A percentile compares a stretch with the other conserved stretches of the same genome.
Evolutionary conservation across 352 stramenopile species (phyloP).

Genomic region (Phytophthora aleatoria): DNA sequence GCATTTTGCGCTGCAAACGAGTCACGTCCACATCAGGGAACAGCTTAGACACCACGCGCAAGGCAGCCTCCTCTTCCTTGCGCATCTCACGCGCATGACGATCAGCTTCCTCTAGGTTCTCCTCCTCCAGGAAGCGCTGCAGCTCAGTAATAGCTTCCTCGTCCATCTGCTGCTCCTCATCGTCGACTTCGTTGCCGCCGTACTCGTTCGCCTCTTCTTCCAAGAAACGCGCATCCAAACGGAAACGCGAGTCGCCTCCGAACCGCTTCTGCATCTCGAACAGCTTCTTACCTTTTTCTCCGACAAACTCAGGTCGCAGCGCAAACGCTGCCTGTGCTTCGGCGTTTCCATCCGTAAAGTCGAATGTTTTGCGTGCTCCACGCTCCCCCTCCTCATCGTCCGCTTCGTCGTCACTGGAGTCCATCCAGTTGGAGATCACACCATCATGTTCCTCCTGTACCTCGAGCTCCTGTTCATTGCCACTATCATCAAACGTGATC

Average conservation of each 20-base stretch:
- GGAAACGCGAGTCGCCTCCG: constrained; percentile 77
- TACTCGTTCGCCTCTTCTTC: constrained; percentile 71
- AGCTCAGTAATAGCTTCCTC: constrained; percentile 37
- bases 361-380: constrained; percentile 40
- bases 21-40: constrained; percentile 76
- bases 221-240: constrained; percentile 77
- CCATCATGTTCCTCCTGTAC: constrained; percentile 11
- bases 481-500: constrained; percentile 79
- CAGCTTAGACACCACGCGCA: constrained; percentile 59
- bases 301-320: constrained; percentile 73
- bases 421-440: constrained; percentile 55
- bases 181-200: constrained; percentile 46
- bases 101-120: constrained; percentile 39
- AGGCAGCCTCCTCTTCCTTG: constrained; percentile 52
- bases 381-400: constrained; percentile 14
- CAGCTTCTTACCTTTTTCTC: constrained; percentile 67
- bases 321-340: constrained; percentile 51
- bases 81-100: constrained; percentile 48
- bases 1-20: constrained; percentile 57
- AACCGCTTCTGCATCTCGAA: constrained; percentile 88
- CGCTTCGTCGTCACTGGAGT: constrained; percentile 59
- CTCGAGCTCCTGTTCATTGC: constrained; percentile 57
- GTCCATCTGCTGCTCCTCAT: constrained; percentile 28
- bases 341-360: constrained; percentile 43
- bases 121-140: constrained; percentile 58